A percentile compares a stretch with the other conserved stretches of the same genome.
phyloP scores from a whole-genome alignment of 306 rosid genomes.

The Vigna reflexopilosa region DNA sequence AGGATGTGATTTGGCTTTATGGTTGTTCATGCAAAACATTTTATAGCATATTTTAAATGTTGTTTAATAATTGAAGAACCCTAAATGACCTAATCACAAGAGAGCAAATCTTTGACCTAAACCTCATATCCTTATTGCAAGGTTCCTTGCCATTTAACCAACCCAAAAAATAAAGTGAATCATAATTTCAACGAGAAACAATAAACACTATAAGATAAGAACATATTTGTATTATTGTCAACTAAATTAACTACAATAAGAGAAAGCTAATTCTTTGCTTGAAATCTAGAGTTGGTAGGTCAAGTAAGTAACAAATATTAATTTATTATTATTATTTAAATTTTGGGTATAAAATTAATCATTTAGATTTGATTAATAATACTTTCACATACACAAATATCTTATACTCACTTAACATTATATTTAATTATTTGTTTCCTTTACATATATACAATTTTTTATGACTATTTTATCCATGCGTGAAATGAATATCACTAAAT shows the following conservation, averaged over 20 bases:
- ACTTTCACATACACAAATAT: no score
- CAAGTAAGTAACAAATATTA: no score
- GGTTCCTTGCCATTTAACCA: conserved; percentile 8
- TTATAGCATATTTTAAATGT: not conserved
- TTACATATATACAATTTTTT: no score
- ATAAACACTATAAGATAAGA: not conserved
- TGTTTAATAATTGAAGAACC: not conserved
- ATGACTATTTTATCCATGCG: no score
- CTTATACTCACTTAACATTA: no score
- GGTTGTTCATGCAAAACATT: not conserved
- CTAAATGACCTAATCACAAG: not conserved
- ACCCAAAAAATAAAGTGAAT: not conserved
- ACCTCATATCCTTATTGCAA: not conserved
- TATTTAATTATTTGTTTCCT: no score
- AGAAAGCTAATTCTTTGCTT: not conserved
- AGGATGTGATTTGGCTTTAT: not conserved
- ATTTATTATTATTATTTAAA: no score
- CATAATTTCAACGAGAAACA: not conserved
- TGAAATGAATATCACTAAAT: no score
- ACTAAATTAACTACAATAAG: not conserved
- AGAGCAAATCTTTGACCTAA: conserved; percentile 8
- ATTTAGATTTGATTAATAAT: no score
- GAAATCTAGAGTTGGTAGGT: no score
- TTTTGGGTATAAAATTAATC: no score
- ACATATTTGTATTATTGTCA: not conserved